Percentiles rank a stretch among this genome's conserved stretches.
These are phyloP conservation scores for Cyberlindnera xylosilytica DNA, from an alignment of 805 yeast genomes.

Conservation along the genomic window DNA sequence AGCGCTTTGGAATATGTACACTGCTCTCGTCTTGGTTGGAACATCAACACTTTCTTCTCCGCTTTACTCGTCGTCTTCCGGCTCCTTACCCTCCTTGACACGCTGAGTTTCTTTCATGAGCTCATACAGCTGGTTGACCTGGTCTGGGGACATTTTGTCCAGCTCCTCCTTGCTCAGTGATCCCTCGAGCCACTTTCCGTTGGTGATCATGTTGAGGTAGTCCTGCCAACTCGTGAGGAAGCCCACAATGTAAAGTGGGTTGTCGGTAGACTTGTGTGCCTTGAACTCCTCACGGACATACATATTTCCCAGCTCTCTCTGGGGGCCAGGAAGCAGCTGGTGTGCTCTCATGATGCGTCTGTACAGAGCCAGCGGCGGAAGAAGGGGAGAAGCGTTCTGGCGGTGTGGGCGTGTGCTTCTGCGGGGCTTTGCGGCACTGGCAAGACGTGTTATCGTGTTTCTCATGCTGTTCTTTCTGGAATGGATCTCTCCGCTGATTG, in stretches of 20 bases:
- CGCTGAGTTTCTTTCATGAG: conserved; percentile 66
- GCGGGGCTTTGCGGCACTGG: conserved; percentile 10
- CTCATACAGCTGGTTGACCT: conserved; percentile 75
- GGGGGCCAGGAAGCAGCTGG: conserved; percentile 56
- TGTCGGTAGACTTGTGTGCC: conserved; percentile 75
- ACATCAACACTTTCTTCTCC: not conserved
- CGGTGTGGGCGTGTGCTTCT: conserved; percentile 13
- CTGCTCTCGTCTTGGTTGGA: too few species aligned
- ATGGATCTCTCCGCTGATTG: too few species aligned
- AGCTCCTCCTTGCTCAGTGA: conserved; percentile 60
- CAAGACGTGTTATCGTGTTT: conserved; percentile 2
- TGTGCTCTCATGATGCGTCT: conserved; percentile 84
- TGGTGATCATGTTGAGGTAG: conserved; percentile 56
- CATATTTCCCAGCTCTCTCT: conserved; percentile 79
- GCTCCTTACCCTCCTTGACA: conserved; percentile 16
- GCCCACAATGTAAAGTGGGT: conserved; percentile 92
- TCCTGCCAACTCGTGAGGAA: conserved; percentile 95
- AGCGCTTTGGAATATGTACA: too few species aligned
- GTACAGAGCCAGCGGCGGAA: conserved; percentile 82
- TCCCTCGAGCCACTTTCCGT: conserved; percentile 62
- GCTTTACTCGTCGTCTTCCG: conserved; percentile 3
- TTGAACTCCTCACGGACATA: conserved; percentile 89
- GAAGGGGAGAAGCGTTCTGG: conserved; percentile 41
- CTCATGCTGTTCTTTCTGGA: too few species aligned
- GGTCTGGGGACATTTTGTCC: conserved; percentile 87